Evolutionary conservation across 805 yeast species (phyloP).

Genomic region (Myxozyma nipponensis): DNA sequence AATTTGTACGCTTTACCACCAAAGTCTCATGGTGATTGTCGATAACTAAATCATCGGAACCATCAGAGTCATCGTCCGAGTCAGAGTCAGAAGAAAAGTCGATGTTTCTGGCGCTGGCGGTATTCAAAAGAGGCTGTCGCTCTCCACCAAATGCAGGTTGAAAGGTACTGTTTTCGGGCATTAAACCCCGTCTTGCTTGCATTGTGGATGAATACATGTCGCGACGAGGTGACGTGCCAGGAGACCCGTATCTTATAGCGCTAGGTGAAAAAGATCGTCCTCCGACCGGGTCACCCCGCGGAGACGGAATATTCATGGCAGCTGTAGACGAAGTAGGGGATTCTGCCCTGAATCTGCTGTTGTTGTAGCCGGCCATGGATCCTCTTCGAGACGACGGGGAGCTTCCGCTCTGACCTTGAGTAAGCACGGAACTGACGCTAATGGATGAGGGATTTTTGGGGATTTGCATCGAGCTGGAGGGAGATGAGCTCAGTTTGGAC

Average conservation of each 20-base stretch:
- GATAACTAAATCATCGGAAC: slow-evolving; percentile 19
- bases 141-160: slow-evolving; percentile 23
- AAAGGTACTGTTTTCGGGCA: slow-evolving; percentile 10
- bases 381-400: slow-evolving; percentile 21
- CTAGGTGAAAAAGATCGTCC: slow-evolving; percentile 10
- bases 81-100: slow-evolving; percentile 20
- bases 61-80: slow-evolving; percentile 12
- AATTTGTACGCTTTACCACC: slow-evolving; percentile 12
- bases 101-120: neutral
- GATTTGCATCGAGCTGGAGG: neutral
- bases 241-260: slow-evolving; percentile 2
- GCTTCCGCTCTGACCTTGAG: slow-evolving; percentile 1
- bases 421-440: slow-evolving; percentile 18
- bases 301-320: slow-evolving; percentile 18
- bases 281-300: slow-evolving; percentile 4
- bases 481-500: slow-evolving; percentile 3
- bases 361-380: slow-evolving; percentile 6
- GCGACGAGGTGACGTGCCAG: slow-evolving; percentile 18
- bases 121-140: slow-evolving; percentile 20
- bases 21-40: slow-evolving; percentile 25
- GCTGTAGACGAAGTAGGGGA: slow-evolving; percentile 10
- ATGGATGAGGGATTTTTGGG: slow-evolving; percentile 14
- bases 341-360: slow-evolving; percentile 3
- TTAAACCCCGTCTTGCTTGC: slow-evolving; percentile 8
- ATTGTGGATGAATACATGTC: slow-evolving; percentile 18